Conservation (phyloP, 75 land plant genomes). For the Selaginella moellendorffii region DNA sequence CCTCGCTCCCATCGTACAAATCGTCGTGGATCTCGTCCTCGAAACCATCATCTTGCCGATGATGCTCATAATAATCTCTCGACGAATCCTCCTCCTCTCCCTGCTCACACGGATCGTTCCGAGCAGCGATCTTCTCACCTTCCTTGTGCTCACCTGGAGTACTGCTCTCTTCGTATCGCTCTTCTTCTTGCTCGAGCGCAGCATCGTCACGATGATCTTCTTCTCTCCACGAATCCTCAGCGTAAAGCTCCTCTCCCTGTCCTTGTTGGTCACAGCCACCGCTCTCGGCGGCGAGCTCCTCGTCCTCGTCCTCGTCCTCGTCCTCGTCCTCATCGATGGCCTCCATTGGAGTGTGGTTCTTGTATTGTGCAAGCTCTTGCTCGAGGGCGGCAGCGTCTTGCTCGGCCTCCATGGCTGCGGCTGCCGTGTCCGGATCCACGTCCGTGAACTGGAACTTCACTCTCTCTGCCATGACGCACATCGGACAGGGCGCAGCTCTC, state of each 20-base stretch:
- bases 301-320: too few species aligned
- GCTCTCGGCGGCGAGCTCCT: too few species aligned
- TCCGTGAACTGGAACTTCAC: slow-evolving; percentile 7
- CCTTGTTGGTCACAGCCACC: not conserved
- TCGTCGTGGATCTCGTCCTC: not conserved
- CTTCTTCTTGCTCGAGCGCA: not conserved
- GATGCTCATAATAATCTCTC: too few species aligned
- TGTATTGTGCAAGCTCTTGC: not conserved
- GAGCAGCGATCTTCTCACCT: not conserved
- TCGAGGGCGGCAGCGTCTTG: not conserved
- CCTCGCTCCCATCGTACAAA: not conserved
- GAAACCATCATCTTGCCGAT: not conserved
- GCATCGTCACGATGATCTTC: not conserved
- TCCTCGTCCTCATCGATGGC: too few species aligned
- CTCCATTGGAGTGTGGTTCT: too few species aligned
- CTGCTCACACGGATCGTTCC: not conserved
- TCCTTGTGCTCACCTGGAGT: not conserved
- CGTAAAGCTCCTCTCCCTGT: not conserved
- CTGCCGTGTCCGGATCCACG: slow-evolving; percentile 12
- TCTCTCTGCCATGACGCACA: slow-evolving; percentile 9
- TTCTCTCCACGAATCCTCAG: not conserved
- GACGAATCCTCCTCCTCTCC: too few species aligned
- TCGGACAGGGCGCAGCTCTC: slow-evolving; percentile 34
- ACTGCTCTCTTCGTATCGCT: not conserved
- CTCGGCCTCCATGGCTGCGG: not conserved